These are phyloP conservation scores for Penicillium decumbens DNA, from an alignment of 2,329 filamentous ascomycete genomes.

Conservation along the genomic window DNA sequence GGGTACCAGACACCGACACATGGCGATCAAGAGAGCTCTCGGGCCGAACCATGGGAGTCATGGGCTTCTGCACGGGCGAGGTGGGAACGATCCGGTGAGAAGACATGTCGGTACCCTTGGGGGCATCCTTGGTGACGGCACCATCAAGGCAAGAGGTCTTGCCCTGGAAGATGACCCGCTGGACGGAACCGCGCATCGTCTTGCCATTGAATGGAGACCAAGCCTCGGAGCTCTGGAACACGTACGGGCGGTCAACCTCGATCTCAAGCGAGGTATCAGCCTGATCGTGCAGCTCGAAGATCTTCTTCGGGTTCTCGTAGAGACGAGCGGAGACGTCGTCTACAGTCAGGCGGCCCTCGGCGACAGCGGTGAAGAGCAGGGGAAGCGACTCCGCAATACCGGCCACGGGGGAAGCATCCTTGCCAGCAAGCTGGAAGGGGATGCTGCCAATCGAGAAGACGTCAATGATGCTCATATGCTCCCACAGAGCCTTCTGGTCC, in stretches of 20 bases:
- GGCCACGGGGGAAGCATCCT: conserved; percentile 55
- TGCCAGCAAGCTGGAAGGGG: conserved; percentile 67
- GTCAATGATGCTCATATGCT: conserved; percentile 67
- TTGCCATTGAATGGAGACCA: conserved; percentile 73
- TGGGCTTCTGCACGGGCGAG: conserved; percentile 55
- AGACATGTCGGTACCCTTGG: conserved; percentile 71
- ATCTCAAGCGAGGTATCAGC: conserved; percentile 67
- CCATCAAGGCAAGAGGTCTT: conserved; percentile 73
- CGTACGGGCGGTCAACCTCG: conserved; percentile 68
- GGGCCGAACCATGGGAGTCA: conserved; percentile 40
- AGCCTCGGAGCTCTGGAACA: conserved; percentile 47
- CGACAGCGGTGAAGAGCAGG: conserved; percentile 68
- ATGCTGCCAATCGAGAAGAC: conserved; percentile 74
- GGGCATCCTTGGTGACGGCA: conserved; percentile 52
- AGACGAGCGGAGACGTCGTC: conserved; percentile 68
- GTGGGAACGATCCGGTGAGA: conserved; percentile 52
- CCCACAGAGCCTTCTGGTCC: conserved; percentile 73
- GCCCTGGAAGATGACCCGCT: conserved; percentile 70
- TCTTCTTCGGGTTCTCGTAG: conserved; percentile 73
- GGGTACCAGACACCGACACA: conserved; percentile 36
- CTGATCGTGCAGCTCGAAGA: conserved; percentile 79
- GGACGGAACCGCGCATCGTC: conserved; percentile 63
- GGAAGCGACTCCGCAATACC: conserved; percentile 71
- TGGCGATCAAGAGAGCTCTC: conserved; percentile 38
- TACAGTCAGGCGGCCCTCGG: conserved; percentile 66